Evolutionary conservation across 208 protist genomes (phyloP).

Genomic region (Leptomonas seymouri): DNA sequence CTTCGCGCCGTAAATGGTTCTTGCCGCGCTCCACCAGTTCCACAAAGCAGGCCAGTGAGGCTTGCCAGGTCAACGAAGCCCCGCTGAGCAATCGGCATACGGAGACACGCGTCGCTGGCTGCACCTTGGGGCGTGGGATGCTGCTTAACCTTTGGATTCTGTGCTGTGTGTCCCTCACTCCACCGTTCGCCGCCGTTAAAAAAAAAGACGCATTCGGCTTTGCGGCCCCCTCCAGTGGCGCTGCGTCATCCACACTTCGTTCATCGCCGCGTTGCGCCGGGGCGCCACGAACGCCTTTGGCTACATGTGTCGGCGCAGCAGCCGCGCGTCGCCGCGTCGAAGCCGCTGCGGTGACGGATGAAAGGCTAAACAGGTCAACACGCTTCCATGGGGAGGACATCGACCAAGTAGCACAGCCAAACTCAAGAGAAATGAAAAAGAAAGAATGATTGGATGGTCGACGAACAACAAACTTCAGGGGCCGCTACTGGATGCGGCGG

Average conservation of each 20-base stretch:
- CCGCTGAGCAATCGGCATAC: slow-evolving; percentile 28
- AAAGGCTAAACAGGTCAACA: slow-evolving; percentile 22
- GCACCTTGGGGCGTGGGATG: background rate
- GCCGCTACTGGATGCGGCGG: too few relatives aligned
- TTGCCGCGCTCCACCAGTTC: background rate
- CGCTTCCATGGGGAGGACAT: slow-evolving; percentile 30
- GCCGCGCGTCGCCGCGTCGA: background rate
- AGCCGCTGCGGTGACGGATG: slow-evolving; percentile 11
- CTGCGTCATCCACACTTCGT: background rate
- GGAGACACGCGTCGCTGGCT: slow-evolving; percentile 18
- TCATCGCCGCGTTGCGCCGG: background rate
- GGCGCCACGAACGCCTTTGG: background rate
- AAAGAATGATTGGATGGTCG: background rate
- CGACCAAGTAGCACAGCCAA: background rate
- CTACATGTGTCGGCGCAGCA: background rate
- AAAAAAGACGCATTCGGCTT: too few relatives aligned
- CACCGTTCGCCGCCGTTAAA: too few relatives aligned
- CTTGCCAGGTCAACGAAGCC: slow-evolving; percentile 18
- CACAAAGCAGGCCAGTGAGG: slow-evolving; percentile 21
- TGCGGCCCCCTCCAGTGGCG: background rate
- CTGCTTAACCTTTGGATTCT: background rate
- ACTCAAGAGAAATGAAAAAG: background rate
- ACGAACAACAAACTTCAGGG: too few relatives aligned
- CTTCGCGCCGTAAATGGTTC: background rate
- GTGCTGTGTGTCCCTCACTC: background rate